phyloP scores from a whole-genome alignment of 495 filamentous ascomycete species.

The Hyaloscypha variabilis region DNA sequence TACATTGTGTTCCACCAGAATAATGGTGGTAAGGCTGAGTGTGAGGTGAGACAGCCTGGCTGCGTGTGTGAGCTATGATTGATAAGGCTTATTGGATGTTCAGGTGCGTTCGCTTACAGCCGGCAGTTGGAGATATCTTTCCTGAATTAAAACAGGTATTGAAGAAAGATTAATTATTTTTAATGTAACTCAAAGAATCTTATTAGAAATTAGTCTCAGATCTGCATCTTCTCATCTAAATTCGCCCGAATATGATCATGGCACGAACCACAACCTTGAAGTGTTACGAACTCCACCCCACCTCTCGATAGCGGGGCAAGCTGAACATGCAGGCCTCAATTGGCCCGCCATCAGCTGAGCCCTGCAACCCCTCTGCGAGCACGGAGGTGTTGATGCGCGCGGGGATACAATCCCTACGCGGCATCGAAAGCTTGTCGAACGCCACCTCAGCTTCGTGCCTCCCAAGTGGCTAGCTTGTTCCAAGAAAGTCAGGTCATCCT shows the following conservation, averaged over 20 bases:
- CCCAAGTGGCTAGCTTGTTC: background rate
- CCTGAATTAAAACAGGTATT: background rate
- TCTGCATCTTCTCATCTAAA: background rate
- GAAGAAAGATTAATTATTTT: no score
- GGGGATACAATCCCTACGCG: background rate
- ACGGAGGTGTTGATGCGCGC: background rate
- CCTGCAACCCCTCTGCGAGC: background rate
- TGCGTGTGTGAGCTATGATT: background rate
- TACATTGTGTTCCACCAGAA: no score
- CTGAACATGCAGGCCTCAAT: background rate
- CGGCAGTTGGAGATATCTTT: background rate
- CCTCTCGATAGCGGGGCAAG: background rate
- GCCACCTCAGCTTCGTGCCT: background rate
- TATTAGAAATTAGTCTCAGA: background rate
- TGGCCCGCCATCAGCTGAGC: background rate
- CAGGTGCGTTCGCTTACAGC: background rate
- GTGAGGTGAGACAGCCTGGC: background rate
- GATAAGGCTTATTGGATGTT: background rate
- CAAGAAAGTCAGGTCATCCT: background rate
- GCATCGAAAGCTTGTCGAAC: background rate
- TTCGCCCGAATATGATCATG: background rate
- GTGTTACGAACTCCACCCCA: background rate
- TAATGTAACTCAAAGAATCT: background rate
- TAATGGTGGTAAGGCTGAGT: background rate
- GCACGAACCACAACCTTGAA: background rate